These are phyloP conservation scores for Suillus spraguei DNA, from an alignment of 768 basidiomycete species.

Conservation along the genomic window DNA sequence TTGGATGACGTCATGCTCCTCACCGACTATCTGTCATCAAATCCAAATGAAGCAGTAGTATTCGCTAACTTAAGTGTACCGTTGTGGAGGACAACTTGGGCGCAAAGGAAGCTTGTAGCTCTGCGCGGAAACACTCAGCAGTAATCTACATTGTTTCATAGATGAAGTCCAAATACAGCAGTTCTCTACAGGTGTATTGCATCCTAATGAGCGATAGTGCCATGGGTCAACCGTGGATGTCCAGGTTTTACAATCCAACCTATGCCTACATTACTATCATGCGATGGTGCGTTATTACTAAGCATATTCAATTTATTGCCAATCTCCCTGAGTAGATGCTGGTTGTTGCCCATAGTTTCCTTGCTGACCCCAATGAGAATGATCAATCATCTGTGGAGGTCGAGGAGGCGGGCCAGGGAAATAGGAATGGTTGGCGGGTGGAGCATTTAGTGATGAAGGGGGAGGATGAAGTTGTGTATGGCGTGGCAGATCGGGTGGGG, in stretches of 20 bases:
- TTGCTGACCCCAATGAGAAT: constrained; percentile 18
- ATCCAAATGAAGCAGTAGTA: too few relatives aligned
- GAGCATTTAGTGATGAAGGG: constrained; percentile 20
- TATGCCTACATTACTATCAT: constrained; percentile 19
- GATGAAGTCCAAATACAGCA: constrained; percentile 21
- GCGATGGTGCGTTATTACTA: constrained; percentile 10
- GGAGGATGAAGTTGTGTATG: constrained; percentile 27
- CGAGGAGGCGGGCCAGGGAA: constrained; percentile 45
- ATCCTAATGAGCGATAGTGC: not conserved
- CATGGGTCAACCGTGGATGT: constrained; percentile 11
- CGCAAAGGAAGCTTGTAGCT: too few relatives aligned
- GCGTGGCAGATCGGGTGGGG: constrained; percentile 30
- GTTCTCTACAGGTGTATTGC: constrained; percentile 17
- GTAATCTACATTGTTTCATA: not conserved
- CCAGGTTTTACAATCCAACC: constrained; percentile 16
- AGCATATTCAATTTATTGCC: constrained; percentile 26
- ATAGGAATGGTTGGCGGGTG: constrained; percentile 32
- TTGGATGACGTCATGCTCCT: too few relatives aligned
- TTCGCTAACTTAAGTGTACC: too few relatives aligned
- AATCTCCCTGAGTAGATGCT: constrained; percentile 29
- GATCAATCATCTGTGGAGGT: constrained; percentile 31
- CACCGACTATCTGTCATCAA: too few relatives aligned
- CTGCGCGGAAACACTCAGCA: too few relatives aligned
- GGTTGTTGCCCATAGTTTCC: constrained; percentile 34
- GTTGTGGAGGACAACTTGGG: too few relatives aligned